A percentile compares a stretch with the other conserved stretches of the same genome.
These are phyloP conservation scores for Pseudogymnoascus sp. DNA, from an alignment of 2,329 filamentous ascomycete genomes.

Conservation along the genomic window DNA sequence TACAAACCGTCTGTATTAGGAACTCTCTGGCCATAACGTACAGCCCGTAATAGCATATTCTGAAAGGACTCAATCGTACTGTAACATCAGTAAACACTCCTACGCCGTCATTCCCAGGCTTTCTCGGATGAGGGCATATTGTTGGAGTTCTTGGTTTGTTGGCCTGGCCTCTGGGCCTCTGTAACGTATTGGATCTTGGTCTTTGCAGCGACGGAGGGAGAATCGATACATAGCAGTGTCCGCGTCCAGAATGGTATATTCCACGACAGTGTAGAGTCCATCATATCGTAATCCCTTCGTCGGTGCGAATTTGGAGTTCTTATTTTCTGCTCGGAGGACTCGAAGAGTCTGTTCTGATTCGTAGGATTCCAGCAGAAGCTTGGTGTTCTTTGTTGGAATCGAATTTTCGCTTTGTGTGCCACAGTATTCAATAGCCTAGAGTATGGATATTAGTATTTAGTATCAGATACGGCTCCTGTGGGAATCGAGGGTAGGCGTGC, in stretches of 20 bases:
- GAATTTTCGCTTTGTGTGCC: slow-evolving; percentile 35
- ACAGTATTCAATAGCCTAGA: slow-evolving; percentile 39
- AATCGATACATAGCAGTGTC: slow-evolving; percentile 39
- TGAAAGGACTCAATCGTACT: neutral
- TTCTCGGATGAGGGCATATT: slow-evolving; percentile 1
- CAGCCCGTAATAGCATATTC: neutral
- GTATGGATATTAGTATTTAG: neutral
- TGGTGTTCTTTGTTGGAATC: slow-evolving; percentile 30
- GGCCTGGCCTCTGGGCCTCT: slow-evolving; percentile 33
- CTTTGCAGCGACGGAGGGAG: slow-evolving; percentile 33
- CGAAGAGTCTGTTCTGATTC: slow-evolving; percentile 34
- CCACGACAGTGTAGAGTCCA: slow-evolving; percentile 42
- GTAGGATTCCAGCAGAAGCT: slow-evolving; percentile 33
- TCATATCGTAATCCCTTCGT: slow-evolving; percentile 45
- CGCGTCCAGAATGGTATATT: slow-evolving; percentile 31
- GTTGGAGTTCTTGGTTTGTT: slow-evolving; percentile 31
- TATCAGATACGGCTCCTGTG: neutral
- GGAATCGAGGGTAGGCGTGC: neutral
- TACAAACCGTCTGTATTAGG: neutral
- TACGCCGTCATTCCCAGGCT: neutral
- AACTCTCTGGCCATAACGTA: neutral
- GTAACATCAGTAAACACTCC: neutral
- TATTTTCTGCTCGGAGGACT: slow-evolving; percentile 39
- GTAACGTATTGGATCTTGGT: slow-evolving; percentile 39
- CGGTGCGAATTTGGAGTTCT: slow-evolving; percentile 34